Evolutionary conservation across 2,329 filamentous ascomycete genomes (phyloP), one percentile per base, ranked within the genome.

Genomic region (Fusarium domesticum): DNA sequence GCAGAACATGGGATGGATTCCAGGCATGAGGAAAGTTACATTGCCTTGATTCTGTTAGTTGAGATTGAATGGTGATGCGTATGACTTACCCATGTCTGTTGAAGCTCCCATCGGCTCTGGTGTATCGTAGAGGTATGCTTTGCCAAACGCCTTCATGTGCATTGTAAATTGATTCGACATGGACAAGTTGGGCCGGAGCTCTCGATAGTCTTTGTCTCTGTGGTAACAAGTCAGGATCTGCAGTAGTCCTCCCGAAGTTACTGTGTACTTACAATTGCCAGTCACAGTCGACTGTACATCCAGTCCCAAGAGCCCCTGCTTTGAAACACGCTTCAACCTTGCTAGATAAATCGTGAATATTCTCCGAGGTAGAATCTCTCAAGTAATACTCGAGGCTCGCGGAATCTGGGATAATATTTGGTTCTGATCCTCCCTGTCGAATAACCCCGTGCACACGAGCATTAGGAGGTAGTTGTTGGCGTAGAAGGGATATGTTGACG

Each of bases 401-500:
- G 17, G 65, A 68, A 1, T 73, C 74, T 18, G 80, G 77, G 43
- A 82, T 81, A 12, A 82, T 69, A 52, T 83, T 83, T 0, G 78
- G 70, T 14, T 73, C 71, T 6, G 69, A 67, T 0, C 78, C 78
- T 2, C 76, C 77, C 41, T 78, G 61, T 0, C 71, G 70, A 42
- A 83, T 76, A 17, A 77, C 72, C 1, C 76, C 70, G 46, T 80
- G 63, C 50, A 77, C 70, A 6, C 73, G 62, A 42, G 75, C 73
- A 4, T 73, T 72, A 0, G 78, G 74, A 50, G 71, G 68, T 4
- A 77, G 70, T 57, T 83, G 79, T 58, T 82, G 78, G 1, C 80
- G 71, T 6, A 83, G 65, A 0, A 77, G 67, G 0, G 74, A 71
- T 4, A 83, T 59, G 34, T 65, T 66, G 40, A 70, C 72, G 51